phyloP scores from a whole-genome alignment of 176 grass and related monocot genomes.

The Rhynchospora breviuscula region DNA sequence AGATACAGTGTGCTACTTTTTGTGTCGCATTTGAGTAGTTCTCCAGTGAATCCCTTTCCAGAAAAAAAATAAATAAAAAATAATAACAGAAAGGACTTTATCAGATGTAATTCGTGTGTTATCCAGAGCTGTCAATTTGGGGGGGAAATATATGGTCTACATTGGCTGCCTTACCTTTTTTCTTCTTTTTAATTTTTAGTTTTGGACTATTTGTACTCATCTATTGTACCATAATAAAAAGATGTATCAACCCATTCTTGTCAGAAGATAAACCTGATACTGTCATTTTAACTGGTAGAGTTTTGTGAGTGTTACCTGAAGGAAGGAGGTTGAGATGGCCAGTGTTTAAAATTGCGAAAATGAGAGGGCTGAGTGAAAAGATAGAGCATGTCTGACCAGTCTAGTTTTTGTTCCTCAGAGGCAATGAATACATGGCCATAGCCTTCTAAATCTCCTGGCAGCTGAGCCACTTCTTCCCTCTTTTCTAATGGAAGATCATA shows the following conservation, averaged over 20 bases:
- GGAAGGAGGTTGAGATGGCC: constrained; percentile 28
- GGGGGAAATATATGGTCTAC: background rate
- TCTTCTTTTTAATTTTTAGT: background rate
- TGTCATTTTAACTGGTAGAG: no score
- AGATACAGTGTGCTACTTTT: constrained; percentile 26
- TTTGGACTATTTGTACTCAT: background rate
- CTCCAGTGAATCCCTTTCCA: constrained; percentile 32
- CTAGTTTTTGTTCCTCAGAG: constrained; percentile 43
- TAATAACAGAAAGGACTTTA: background rate
- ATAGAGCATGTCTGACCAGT: constrained; percentile 43
- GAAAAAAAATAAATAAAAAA: background rate
- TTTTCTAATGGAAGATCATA: constrained; percentile 34
- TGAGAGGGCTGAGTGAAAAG: constrained; percentile 30
- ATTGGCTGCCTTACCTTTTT: background rate
- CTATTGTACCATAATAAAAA: background rate
- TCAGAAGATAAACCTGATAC: no score
- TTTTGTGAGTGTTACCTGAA: constrained; percentile 30
- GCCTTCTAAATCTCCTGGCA: constrained; percentile 40
- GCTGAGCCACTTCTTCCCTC: constrained; percentile 34
- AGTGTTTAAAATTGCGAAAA: constrained; percentile 32
- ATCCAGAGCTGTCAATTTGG: background rate
- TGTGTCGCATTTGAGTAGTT: constrained; percentile 33
- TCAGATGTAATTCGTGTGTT: background rate
- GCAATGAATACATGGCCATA: constrained; percentile 46
- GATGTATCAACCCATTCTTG: no score